These are phyloP conservation scores for Juglanconis oblonga DNA, from an alignment of 2,329 filamentous ascomycete genomes.

Conservation along the genomic window DNA sequence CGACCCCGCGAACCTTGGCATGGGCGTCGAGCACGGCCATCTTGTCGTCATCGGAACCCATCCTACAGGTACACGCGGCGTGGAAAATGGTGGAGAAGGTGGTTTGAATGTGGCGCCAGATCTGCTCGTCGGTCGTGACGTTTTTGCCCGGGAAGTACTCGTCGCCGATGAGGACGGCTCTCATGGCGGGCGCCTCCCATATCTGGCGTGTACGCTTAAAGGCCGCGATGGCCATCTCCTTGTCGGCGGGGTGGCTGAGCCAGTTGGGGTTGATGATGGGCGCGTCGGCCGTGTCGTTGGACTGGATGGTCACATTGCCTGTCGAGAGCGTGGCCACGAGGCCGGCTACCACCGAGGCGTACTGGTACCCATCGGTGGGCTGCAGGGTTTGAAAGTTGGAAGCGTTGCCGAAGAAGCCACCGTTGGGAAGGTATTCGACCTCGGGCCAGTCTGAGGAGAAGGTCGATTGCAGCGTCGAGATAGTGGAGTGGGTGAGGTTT, in stretches of 20 bases:
- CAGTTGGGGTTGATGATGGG: conserved; percentile 39
- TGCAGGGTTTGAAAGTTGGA: neutral
- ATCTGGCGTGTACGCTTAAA: conserved; percentile 22
- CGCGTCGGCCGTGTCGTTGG: conserved; percentile 25
- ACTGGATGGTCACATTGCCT: conserved; percentile 33
- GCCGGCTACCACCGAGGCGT: neutral
- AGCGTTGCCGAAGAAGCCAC: neutral
- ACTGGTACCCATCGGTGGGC: neutral
- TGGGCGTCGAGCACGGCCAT: conserved; percentile 1
- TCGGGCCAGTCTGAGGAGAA: conserved; percentile 12
- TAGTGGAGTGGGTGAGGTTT: neutral
- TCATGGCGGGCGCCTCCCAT: conserved; percentile 19
- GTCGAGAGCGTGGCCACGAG: conserved; percentile 23
- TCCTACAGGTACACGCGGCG: conserved; percentile 32
- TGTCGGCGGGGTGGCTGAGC: conserved; percentile 22
- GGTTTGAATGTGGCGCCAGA: conserved; percentile 26
- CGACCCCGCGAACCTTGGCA: conserved; percentile 4
- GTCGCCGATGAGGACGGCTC: neutral
- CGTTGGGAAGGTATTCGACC: conserved; percentile 1
- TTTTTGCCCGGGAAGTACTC: conserved; percentile 34
- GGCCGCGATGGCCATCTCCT: conserved; percentile 18
- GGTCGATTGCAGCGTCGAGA: neutral
- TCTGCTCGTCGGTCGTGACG: conserved; percentile 32
- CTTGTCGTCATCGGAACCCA: conserved; percentile 25
- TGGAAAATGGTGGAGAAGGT: conserved; percentile 31